Base-by-base conservation (phyloP, 2,329 filamentous ascomycete genomes). In the Elsinoe arachidis region DNA sequence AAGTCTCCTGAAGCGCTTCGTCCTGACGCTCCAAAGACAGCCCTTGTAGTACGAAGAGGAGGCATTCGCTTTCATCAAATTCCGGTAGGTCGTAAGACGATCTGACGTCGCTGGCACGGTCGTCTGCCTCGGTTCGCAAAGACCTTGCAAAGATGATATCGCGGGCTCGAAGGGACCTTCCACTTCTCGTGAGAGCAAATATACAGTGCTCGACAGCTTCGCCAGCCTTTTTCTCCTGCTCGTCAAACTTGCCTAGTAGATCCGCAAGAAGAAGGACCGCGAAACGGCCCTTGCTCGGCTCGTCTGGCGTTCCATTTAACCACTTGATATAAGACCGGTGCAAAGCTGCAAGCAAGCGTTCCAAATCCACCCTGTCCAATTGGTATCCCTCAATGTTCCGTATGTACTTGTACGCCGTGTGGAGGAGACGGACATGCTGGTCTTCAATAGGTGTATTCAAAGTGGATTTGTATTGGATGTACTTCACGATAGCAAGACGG, bases 401-500 rank as follows among this genome's bases (percentile, higher is more conserved):
- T 14, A 58, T 12, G 38, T 53, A 38, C 26, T 53, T 52, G 38
- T 58, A 58, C 9, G 37, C 47, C 44, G 37, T 37, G 14, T 46
- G 26, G 34, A 58, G 33, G 12, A 52, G 46, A n/a, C n/a, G 19
- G 12, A 54, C 52, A 15, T 58, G 56, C 37, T 43, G 33, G 17
- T 54, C 47, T 53, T 47, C 15, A 7, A 58, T n/a, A 34, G 12
- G n/a, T 11, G 33, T 23, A 7, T 56, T 53, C 58, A 74, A 61
- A 70, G 86, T 79, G 2, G 2, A 17, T 21, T 46, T 61, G 67
- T 76, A 76, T 15, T 65, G 66, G 63, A 92, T 84, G 62, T 91
- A 84, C 9, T 76, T 72, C 57, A 74, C 76, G 69, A 87, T 85
- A 4, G 87, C 88, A 35, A 80, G 74, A 0, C 82, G 71, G 2